Evolutionary conservation across 2,329 filamentous ascomycete genomes (phyloP), one percentile per base, ranked within the genome.

Genomic region (Paradendryphiella salina): DNA sequence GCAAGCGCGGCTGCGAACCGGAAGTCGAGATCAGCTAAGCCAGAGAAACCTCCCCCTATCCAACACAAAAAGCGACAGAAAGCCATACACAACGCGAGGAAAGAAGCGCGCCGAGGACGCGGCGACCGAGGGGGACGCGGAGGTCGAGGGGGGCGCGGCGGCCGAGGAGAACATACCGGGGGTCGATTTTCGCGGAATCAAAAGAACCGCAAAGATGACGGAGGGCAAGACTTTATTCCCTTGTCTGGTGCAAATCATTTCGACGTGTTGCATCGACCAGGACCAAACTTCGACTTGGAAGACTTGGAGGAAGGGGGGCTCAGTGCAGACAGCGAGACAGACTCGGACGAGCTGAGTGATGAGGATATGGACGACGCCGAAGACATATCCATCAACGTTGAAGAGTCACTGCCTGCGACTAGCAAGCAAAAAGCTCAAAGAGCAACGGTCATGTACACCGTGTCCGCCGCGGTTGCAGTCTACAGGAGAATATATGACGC

Each of bases 341-440:
- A 46, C 29, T 50, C 47, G 10, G 47, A 50, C 20, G 6, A 15
- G 14, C 21, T 50, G 5, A 20, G 14, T 23, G 54, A 59, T 15
- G 26, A 53, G 13, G 62, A 60, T 21, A 54, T 57, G 38, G 37
- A 56, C 21, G 56, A 61, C 21, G 45, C 39, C 8, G 51, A 48
- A 23, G 63, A 64, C 9, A 63, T 65, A 45, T 59, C 57, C 41
- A 65, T 64, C 54, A 65, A 65, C 20, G 53, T 65, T 3, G 47
- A 62, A 17, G 54, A 54, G 36, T 48, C 46, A 20, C 50, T 48
- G 7, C 43, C 41, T 7, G 31, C 45, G 13, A 43, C 11, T 5
- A 31, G 29, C 11, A 50, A 23, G 33, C 46, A 17, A 32, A 48
- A 39, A 17, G 29, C 33, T 8, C 31, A 18, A 10, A 50, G 44